These are phyloP conservation scores for Spergularia azorica DNA, from an alignment of 179 eudicot genomes.

Conservation along the genomic window DNA sequence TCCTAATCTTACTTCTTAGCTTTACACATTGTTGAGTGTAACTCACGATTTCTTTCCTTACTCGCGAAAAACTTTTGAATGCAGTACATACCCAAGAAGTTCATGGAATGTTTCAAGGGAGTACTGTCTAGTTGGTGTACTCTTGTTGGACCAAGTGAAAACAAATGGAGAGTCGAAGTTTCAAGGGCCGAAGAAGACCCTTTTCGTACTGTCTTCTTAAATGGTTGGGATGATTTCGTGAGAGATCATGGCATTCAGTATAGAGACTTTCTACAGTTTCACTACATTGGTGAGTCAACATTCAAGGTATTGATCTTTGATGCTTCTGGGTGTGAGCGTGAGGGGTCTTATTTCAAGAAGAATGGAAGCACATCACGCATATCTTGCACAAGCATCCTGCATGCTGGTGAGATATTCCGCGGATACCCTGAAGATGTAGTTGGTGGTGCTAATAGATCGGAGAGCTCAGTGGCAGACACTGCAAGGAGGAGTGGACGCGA, in stretches of 20 bases:
- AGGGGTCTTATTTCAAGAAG: not conserved
- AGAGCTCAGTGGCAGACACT: no score
- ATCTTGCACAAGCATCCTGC: no score
- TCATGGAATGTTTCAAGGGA: slow-evolving; percentile 3
- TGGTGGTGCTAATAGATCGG: no score
- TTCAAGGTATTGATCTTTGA: slow-evolving; percentile 9
- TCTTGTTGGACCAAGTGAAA: slow-evolving; percentile 6
- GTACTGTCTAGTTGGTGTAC: not conserved
- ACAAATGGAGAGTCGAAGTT: slow-evolving; percentile 7
- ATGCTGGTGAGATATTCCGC: no score
- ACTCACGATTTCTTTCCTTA: no score
- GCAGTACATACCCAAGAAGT: slow-evolving; percentile 6
- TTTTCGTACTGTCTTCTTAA: not conserved
- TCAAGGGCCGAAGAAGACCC: not conserved
- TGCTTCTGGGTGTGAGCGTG: slow-evolving; percentile 1
- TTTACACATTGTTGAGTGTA: no score
- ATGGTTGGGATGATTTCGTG: slow-evolving; percentile 3
- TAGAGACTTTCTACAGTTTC: not conserved
- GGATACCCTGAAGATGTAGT: no score
- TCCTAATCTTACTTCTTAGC: no score
- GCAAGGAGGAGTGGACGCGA: no score
- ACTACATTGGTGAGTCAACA: not conserved
- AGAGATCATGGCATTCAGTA: not conserved
- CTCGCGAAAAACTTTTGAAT: not conserved
- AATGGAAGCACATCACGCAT: not conserved